Evolutionary conservation across 805 yeast species (phyloP).

Genomic region (Naumovozyma castellii): DNA sequence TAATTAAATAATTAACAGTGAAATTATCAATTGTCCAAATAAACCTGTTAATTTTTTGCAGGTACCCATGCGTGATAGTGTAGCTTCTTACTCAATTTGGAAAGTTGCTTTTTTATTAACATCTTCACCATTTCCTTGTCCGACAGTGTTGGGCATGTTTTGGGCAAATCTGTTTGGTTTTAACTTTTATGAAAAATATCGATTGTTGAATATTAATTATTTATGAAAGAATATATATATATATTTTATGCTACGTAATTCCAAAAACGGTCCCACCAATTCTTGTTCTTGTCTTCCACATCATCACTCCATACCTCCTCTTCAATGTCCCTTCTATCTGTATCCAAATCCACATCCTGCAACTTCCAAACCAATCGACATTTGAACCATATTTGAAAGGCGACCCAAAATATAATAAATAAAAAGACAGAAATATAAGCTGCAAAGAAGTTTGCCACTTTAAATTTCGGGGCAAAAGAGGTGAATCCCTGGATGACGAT

Average conservation of each 20-base stretch:
- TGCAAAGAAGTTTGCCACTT: conserved; percentile 49
- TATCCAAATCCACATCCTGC: conserved; percentile 33
- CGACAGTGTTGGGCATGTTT: no score
- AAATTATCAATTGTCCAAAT: no score
- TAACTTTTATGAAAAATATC: no score
- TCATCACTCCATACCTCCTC: conserved; percentile 5
- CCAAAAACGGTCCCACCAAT: conserved; percentile 49
- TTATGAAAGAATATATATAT: no score
- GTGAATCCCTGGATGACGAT: conserved; percentile 60
- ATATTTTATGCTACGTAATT: conserved; percentile 24
- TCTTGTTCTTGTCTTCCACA: conserved; percentile 26
- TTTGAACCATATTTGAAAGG: conserved; percentile 43
- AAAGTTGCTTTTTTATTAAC: no score
- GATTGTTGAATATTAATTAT: no score
- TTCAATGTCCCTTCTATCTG: conserved; percentile 42
- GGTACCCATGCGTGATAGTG: no score
- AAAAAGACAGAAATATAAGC: conserved; percentile 60
- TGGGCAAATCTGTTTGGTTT: no score
- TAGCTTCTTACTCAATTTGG: no score
- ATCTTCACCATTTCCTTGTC: no score
- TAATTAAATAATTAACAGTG: no score
- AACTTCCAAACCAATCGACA: conserved; percentile 34
- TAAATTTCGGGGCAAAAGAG: conserved; percentile 42
- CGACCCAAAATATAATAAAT: conserved; percentile 44
- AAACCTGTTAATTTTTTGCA: no score